These are phyloP conservation scores for Saitoella complicata DNA, from an alignment of 805 yeast species.

Conservation along the genomic window DNA sequence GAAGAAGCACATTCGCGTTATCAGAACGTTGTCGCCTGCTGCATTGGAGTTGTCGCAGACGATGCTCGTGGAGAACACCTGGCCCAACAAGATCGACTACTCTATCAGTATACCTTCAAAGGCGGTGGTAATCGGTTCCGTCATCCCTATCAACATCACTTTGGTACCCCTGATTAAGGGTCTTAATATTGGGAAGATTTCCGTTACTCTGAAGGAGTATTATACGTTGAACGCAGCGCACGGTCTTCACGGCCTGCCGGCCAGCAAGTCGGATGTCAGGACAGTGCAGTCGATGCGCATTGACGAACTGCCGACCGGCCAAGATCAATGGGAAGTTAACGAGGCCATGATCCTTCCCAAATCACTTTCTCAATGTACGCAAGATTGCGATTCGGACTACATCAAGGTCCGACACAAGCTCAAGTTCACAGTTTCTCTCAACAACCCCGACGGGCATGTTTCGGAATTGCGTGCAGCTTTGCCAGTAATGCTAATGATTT, in stretches of 20 bases:
- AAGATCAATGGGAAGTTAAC: conserved; percentile 60
- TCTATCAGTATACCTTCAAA: conserved; percentile 71
- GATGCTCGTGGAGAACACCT: conserved; percentile 80
- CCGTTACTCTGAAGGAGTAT: conserved; percentile 50
- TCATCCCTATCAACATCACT: conserved; percentile 49
- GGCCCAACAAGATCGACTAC: conserved; percentile 91
- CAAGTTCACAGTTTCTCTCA: conserved; percentile 59
- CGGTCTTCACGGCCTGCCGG: conserved; percentile 42
- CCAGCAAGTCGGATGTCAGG: conserved; percentile 38
- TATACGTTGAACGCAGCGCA: conserved; percentile 27
- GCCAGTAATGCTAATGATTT: conserved; percentile 60
- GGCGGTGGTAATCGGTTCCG: conserved; percentile 80
- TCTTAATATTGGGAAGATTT: conserved; percentile 56
- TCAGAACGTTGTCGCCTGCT: conserved; percentile 78
- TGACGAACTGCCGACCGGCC: conserved; percentile 13
- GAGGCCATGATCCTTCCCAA: conserved; percentile 51
- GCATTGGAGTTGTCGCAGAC: conserved; percentile 79
- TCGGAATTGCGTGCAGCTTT: conserved; percentile 83
- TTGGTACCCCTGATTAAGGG: conserved; percentile 75
- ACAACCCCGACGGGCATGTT: conserved; percentile 82
- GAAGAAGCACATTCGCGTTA: conserved; percentile 58
- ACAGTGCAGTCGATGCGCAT: conserved; percentile 35
- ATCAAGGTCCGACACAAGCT: conserved; percentile 80
- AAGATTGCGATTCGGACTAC: conserved; percentile 63
- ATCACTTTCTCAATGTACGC: conserved; percentile 59